phyloP scores from a whole-genome alignment of 129 eudicot species.

The Flaveria sonorensis region DNA sequence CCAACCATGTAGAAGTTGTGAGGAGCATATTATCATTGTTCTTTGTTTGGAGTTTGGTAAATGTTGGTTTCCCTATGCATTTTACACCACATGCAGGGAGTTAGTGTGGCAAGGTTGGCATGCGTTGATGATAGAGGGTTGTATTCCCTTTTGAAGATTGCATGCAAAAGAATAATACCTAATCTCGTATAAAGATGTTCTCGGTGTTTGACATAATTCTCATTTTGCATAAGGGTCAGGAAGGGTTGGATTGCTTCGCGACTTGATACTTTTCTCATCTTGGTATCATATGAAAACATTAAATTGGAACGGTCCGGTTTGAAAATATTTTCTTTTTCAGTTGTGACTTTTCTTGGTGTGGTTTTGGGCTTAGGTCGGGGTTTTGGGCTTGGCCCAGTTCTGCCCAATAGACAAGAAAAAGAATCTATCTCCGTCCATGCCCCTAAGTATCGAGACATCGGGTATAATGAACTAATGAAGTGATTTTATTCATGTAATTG shows the following conservation, averaged over 20 bases:
- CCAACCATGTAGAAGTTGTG: constrained; percentile 20
- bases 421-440: too few relatives aligned
- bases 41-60: constrained; percentile 20
- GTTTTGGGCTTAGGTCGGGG: neutral
- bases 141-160: neutral
- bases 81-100: constrained; percentile 27
- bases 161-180: neutral
- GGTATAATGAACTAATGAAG: too few relatives aligned
- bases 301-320: neutral
- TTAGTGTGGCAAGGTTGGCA: constrained; percentile 15
- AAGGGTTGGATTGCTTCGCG: too few relatives aligned
- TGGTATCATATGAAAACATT: neutral
- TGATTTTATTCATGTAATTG: too few relatives aligned
- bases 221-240: too few relatives aligned
- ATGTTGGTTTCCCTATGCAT: constrained; percentile 8
- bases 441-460: too few relatives aligned
- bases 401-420: neutral
- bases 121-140: neutral
- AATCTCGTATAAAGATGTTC: neutral
- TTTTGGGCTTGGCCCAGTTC: neutral
- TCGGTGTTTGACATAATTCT: neutral
- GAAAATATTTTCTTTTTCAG: neutral
- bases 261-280: too few relatives aligned
- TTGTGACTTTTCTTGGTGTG: neutral
- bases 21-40: neutral